Percentiles rank a stretch among this genome's conserved stretches.
These are phyloP conservation scores for Morella rubra DNA, from an alignment of 306 rosid genomes.

Conservation along the genomic window DNA sequence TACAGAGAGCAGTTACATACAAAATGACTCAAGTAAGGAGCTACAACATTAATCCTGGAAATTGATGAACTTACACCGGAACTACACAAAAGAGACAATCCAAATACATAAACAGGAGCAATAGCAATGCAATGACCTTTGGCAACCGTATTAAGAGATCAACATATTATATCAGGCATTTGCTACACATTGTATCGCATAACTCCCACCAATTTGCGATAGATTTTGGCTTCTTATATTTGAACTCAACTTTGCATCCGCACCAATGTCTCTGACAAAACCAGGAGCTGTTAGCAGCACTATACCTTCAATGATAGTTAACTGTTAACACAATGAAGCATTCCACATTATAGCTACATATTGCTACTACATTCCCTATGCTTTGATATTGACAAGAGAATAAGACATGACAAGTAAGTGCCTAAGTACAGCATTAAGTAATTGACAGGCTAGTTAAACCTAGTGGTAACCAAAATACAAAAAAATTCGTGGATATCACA, in stretches of 20 bases:
- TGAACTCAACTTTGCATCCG: conserved; percentile 83
- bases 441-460: not conserved
- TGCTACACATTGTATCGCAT: conserved; percentile 50
- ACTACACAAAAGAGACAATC: no score
- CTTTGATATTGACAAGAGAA: no score
- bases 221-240: conserved; percentile 60
- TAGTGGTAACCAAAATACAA: not conserved
- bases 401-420: no score
- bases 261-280: conserved; percentile 81
- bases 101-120: not conserved
- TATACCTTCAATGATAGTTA: no score
- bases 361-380: no score
- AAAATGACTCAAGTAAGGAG: no score
- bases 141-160: conserved; percentile 76
- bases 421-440: not conserved
- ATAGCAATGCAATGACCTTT: conserved; percentile 46
- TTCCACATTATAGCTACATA: no score
- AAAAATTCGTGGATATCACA: not conserved
- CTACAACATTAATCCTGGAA: not conserved
- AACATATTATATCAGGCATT: conserved; percentile 63
- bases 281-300: conserved; percentile 60
- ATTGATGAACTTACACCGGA: no score
- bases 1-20: no score
- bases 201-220: conserved; percentile 69
- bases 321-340: no score